Base-by-base conservation (phyloP, 2,329 filamentous ascomycete genomes). In the Talaromyces piceae region DNA sequence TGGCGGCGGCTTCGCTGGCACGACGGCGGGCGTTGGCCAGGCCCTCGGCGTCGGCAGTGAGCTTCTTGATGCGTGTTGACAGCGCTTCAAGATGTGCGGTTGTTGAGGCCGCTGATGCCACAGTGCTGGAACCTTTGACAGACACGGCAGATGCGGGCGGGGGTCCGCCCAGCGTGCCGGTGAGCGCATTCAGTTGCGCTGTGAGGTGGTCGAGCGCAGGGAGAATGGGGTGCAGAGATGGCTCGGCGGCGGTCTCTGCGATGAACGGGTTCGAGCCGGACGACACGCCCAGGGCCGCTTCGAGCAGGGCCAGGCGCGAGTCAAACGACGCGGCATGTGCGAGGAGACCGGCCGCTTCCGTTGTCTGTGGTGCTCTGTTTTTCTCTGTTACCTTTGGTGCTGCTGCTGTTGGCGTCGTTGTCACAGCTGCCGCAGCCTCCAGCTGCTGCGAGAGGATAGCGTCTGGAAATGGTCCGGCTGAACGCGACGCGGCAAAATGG, bases 261-360 rank as follows among this genome's bases (percentile, higher is more conserved):
- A 71, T 60, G 52, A 70, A 67, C 1, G 85, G 79, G 57, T 87
- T 75, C 9, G 82, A 78, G 0, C 83, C 81, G 20, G 84, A 83
- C 37, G 83, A 86, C 45, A 95, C 79, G 8, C 93, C 93, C 25
- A 98, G 79, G 1, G 84, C 80, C 58, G 83, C 83, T 72, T 98
- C 93, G 45, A 98, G 75, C 26, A 86, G 74, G 2, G 85, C 74
- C 18, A 98, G 80, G 4, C 93, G 82, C 26, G 81, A 79, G 64
- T 97, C 91, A 61, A 98, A 96, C 56, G 93, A 87, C 22, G 91
- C 88, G 5, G 88, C 86, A 67, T 90, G 87, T 28, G 84, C 82
- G 30, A 96, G 76, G 23, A 87, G 46, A 69, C 77, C 41, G 74
- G 84, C 27, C 16, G 45, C 26, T 23, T 26, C 23, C 28, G 27